Base-by-base conservation (phyloP, 2,329 filamentous ascomycete species). In the Chaetomiaceae sp. region DNA sequence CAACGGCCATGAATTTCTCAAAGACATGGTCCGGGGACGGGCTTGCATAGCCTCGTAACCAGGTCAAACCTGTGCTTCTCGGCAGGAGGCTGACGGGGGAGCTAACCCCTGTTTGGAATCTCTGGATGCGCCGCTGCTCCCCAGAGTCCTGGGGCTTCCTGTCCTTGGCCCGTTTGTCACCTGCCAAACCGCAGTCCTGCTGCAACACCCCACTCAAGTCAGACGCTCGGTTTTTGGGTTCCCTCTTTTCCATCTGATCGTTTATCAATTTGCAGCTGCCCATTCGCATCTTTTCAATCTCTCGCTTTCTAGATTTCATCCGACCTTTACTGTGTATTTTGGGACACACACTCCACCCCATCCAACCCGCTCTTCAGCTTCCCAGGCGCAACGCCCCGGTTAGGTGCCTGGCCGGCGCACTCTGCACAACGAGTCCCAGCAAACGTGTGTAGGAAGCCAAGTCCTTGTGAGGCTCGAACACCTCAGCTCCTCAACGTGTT, bases 401-500 rank as follows among this genome's bases (percentile, higher is more conserved):
- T 44, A 11, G 18, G 42, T 45, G 48, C 47, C 44, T 50, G 41
- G 29, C 53, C 37, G 30, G 25, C 27, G 27, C 18, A 29, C 49
- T 49, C 42, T 33, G 40, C 44, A 51, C n/a, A 41, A 48, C 46
- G 29, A 43, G 36, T 37, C 21, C 45, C 33, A 41, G 48, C 40
- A 51, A 51, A 44, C 40, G 44, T 51, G 36, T 40, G 48, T 49
- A 47, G 51, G 23, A 45, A 56, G 56, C 58, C 60, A 58, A 58
- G 59, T 58, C 59, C 55, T 49, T 54, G 57, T 48, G 54, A 53
- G 57, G 53, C 59, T 62, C 62, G 53, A 64, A 60, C 58, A 58
- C 57, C 55, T 51, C 56, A 55, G 45, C 61, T 62, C 60, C 63
- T 58, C 61, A 32, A 42, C 53, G 53, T 61, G 61, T 64, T 65